Percentiles rank a stretch among this genome's conserved stretches.
phyloP scores from a whole-genome alignment of 768 basidiomycete genomes.

The Trametopsis cervina region DNA sequence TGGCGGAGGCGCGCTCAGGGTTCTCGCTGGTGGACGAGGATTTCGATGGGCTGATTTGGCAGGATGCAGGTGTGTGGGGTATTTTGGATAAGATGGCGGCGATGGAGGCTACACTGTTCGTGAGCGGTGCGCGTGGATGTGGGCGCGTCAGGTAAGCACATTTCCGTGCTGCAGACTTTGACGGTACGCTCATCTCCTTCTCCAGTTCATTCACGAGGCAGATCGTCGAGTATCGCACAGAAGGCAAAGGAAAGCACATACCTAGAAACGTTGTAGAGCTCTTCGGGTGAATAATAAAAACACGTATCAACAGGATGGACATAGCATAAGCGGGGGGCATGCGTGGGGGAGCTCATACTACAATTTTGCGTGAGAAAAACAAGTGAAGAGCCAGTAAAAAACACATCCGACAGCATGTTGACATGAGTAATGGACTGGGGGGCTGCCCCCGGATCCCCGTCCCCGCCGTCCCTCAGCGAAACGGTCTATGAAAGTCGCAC shows the following conservation, averaged over 20 bases:
- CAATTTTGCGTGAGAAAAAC: slow-evolving; percentile 23
- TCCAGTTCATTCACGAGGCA: slow-evolving; percentile 48
- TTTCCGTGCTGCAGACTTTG: neutral
- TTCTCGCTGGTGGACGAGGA: slow-evolving; percentile 8
- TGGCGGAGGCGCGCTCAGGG: slow-evolving; percentile 1
- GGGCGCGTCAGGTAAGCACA: slow-evolving; percentile 37
- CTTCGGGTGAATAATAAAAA: slow-evolving; percentile 28
- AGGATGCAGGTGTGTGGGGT: slow-evolving; percentile 44
- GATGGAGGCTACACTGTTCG: slow-evolving; percentile 40
- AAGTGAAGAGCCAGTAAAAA: slow-evolving; percentile 10
- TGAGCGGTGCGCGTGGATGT: slow-evolving; percentile 42
- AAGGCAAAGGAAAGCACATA: slow-evolving; percentile 16
- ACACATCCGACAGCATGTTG: slow-evolving; percentile 18
- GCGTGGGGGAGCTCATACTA: slow-evolving; percentile 25
- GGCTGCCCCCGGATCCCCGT: slow-evolving; percentile 13
- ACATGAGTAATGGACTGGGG: slow-evolving; percentile 1
- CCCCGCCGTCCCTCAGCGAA: slow-evolving; percentile 5
- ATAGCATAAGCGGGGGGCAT: slow-evolving; percentile 26
- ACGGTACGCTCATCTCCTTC: slow-evolving; percentile 14
- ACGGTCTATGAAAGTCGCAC: too few species aligned
- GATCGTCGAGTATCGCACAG: slow-evolving; percentile 37
- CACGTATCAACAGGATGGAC: slow-evolving; percentile 11
- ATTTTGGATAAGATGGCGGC: slow-evolving; percentile 54
- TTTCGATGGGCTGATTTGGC: slow-evolving; percentile 25
- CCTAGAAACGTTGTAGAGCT: slow-evolving; percentile 38